These are phyloP conservation scores for Atkinsonella texensis DNA, from an alignment of 2,329 filamentous ascomycete genomes.

Conservation along the genomic window DNA sequence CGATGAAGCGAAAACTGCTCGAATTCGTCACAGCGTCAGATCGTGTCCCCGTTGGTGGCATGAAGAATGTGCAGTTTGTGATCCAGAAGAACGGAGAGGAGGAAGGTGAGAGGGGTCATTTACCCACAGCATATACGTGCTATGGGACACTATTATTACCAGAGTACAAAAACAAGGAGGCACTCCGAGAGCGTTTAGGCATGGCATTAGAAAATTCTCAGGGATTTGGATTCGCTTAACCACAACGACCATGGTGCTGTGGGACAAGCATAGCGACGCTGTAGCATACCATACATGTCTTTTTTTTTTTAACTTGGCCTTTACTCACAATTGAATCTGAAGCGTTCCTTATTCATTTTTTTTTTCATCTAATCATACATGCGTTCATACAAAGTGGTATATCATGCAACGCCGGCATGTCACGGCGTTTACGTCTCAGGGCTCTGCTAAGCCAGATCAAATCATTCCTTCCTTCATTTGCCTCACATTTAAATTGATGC, in stretches of 20 bases:
- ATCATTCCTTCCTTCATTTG: slow-evolving; percentile 56
- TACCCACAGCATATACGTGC: slow-evolving; percentile 87
- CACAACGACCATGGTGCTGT: neutral
- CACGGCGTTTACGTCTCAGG: no score
- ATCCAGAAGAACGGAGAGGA: slow-evolving; percentile 66
- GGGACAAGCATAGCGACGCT: neutral
- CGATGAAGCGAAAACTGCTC: slow-evolving; percentile 63
- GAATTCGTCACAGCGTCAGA: slow-evolving; percentile 95
- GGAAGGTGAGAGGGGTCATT: slow-evolving; percentile 35
- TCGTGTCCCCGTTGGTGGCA: slow-evolving; percentile 76
- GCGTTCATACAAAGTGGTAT: no score
- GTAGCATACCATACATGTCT: neutral
- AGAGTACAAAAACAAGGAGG: slow-evolving; percentile 61
- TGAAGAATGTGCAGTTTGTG: slow-evolving; percentile 70
- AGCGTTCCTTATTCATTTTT: neutral
- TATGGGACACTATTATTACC: slow-evolving; percentile 82
- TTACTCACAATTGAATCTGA: neutral
- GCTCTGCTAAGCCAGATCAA: neutral
- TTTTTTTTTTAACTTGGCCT: neutral
- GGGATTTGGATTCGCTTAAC: slow-evolving; percentile 73
- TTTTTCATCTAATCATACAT: no score
- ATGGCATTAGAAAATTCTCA: slow-evolving; percentile 80
- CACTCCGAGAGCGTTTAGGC: slow-evolving; percentile 61
- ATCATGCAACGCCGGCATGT: no score
- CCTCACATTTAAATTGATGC: slow-evolving; percentile 84